These are phyloP conservation scores for Macrophomina tecta DNA, from an alignment of 2,329 filamentous ascomycete species.

Conservation along the genomic window DNA sequence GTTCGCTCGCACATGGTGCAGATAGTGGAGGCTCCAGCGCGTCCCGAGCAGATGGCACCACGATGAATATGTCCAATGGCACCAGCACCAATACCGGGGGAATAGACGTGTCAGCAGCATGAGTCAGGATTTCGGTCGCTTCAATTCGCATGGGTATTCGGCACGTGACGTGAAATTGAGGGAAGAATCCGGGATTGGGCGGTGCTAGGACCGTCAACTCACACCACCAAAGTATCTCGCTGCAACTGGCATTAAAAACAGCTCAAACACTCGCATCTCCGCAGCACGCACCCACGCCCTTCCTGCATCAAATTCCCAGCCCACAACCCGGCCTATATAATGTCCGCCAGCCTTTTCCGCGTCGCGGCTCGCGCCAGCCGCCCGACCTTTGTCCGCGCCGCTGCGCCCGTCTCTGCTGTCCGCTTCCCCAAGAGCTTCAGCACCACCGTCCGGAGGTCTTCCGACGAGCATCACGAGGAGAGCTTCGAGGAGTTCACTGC, in stretches of 20 bases:
- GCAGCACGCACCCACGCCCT: conserved; percentile 36
- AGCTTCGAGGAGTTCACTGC: conserved; percentile 98
- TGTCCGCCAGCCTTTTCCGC: conserved; percentile 74
- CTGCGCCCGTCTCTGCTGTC: conserved; percentile 53
- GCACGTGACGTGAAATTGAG: conserved; percentile 26
- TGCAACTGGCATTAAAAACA: conserved; percentile 23
- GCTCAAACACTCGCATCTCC: conserved; percentile 30
- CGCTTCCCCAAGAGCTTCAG: conserved; percentile 50
- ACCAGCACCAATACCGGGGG: conserved; percentile 12
- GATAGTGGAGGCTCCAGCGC: not conserved
- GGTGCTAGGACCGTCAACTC: conserved; percentile 16
- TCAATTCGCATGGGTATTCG: conserved; percentile 1
- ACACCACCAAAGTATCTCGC: conserved; percentile 27
- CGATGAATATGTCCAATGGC: conserved; percentile 14
- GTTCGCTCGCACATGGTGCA: conserved; percentile 11
- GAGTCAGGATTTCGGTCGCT: conserved; percentile 17
- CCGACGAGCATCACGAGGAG: conserved; percentile 79
- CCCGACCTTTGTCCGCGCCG: conserved; percentile 61
- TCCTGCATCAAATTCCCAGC: conserved; percentile 26
- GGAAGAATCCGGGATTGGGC: conserved; percentile 22
- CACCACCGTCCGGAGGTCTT: conserved; percentile 52
- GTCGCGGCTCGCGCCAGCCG: conserved; percentile 68
- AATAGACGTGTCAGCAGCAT: conserved; percentile 22
- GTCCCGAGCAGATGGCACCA: conserved; percentile 7
- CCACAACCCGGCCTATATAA: conserved; percentile 47